These are phyloP conservation scores for Ceratobasidium sp. DNA, from an alignment of 1,284 basidiomycete species.

Conservation along the genomic window DNA sequence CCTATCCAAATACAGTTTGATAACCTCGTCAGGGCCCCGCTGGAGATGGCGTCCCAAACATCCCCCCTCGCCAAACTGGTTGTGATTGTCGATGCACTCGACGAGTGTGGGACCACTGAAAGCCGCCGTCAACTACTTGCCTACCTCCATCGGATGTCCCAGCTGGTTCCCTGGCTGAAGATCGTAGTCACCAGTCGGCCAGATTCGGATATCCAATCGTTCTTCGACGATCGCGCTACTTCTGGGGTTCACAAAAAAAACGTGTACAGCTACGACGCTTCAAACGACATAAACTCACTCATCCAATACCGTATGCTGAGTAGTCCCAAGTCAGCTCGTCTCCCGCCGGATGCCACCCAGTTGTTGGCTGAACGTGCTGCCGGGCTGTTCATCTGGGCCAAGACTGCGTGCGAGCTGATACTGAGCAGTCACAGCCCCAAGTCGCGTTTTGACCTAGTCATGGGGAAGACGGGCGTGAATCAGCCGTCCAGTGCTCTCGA, in stretches of 20 bases:
- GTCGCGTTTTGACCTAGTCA: neutral
- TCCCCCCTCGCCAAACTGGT: neutral
- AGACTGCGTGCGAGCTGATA: conserved; percentile 2
- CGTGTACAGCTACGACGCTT: neutral
- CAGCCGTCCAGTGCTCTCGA: neutral
- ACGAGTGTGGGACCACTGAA: conserved; percentile 21
- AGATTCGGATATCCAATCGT: neutral
- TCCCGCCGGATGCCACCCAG: too few species aligned
- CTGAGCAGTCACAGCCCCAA: conserved; percentile 1
- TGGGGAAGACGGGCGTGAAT: neutral
- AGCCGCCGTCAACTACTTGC: neutral
- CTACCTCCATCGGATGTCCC: neutral
- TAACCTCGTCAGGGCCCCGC: neutral
- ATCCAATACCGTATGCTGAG: neutral
- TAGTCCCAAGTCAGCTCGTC: too few species aligned
- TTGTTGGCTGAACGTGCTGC: conserved; percentile 15
- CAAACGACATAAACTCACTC: neutral
- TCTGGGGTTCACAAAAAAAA: neutral
- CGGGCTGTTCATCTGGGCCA: conserved; percentile 38
- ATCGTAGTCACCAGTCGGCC: conserved; percentile 38
- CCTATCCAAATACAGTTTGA: neutral
- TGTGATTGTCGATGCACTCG: conserved; percentile 29
- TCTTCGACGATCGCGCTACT: neutral
- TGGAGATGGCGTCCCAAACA: neutral
- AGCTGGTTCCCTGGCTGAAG: neutral